Evolutionary conservation across 106 monocot species (phyloP).

Genomic region (Agapanthus africanus): DNA sequence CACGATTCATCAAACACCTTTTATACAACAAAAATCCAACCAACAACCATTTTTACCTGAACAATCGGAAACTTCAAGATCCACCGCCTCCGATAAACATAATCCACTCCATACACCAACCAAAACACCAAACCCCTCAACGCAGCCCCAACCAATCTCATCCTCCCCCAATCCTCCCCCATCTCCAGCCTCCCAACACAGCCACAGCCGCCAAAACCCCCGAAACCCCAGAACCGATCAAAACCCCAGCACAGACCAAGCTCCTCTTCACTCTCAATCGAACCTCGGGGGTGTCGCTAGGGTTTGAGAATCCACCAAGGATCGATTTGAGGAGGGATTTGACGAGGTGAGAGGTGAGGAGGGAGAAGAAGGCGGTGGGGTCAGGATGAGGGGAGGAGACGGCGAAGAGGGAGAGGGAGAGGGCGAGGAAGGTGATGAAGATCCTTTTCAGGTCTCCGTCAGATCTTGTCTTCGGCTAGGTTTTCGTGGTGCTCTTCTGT

Average conservation of each 20-base stretch:
- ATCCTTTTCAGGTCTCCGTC: too few species aligned
- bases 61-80: constrained; percentile 70
- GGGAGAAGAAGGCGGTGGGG: constrained; percentile 17
- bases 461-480: too few species aligned
- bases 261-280: constrained; percentile 21
- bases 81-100: constrained; percentile 55
- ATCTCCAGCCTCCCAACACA: constrained; percentile 20
- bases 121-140: constrained; percentile 59
- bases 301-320: constrained; percentile 29
- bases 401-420: constrained; percentile 20
- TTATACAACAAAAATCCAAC: background rate
- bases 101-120: constrained; percentile 47
- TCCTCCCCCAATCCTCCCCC: constrained; percentile 12
- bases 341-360: constrained; percentile 22
- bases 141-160: constrained; percentile 29
- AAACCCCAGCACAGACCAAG: constrained; percentile 20
- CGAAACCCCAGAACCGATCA: constrained; percentile 24
- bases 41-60: too few species aligned
- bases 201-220: constrained; percentile 42
- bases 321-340: constrained; percentile 19
- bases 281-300: constrained; percentile 16
- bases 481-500: too few species aligned
- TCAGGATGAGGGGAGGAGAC: constrained; percentile 31
- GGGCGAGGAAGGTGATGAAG: constrained; percentile 21
- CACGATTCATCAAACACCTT: constrained; percentile 1